Evolutionary conservation across 768 basidiomycete species (phyloP), one percentile per base, ranked within the genome.

Genomic region (Saitozyma sp.): DNA sequence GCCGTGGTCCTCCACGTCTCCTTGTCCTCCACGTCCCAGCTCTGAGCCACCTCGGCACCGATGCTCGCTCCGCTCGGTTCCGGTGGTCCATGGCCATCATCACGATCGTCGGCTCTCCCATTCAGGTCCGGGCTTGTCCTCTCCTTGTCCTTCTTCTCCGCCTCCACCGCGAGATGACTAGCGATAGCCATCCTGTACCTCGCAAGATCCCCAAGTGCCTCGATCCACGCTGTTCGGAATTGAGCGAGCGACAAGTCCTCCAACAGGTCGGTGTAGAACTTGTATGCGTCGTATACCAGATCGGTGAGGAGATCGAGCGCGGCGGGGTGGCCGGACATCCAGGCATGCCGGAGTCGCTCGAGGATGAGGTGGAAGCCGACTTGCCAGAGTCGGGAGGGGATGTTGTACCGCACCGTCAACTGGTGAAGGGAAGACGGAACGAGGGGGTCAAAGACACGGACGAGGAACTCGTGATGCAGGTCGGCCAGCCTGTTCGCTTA

Each of bases 181-280:
- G 91, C 90, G n/a, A 97, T 90, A 1, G 89, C 88, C 90, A 96
- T 95, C 55, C 90, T 86, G 78, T 97, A 98, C 42, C 94, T 84
- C 0, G 96, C 92, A 39, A 99, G 84, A 79, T 99, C 96, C 20
- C 96, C 96, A 14, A 99, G 86, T 4, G 94, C 92, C 78, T 99
- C 96, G 56, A 98, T 85, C 96, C 96, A 99, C 16, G 88, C 87
- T 2, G 85, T 82, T 62, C 88, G 86, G 82, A 92, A 96, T 8
- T 81, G 77, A 1, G 77, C 80, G 50, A 98, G 84, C 0, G 82
- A 83, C 9, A 84, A 86, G 75, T 96, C 89, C 73, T 97, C 95
- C 54, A 92, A 82, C 2, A 98, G 84, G 45, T 88, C 87, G 0
- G 92, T 89, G 81, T 98, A 98, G 72, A 94, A 95, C 0, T 87